Evolutionary conservation across 495 filamentous ascomycete genomes (phyloP).

Genomic region (Talaromyces thailandensis): DNA sequence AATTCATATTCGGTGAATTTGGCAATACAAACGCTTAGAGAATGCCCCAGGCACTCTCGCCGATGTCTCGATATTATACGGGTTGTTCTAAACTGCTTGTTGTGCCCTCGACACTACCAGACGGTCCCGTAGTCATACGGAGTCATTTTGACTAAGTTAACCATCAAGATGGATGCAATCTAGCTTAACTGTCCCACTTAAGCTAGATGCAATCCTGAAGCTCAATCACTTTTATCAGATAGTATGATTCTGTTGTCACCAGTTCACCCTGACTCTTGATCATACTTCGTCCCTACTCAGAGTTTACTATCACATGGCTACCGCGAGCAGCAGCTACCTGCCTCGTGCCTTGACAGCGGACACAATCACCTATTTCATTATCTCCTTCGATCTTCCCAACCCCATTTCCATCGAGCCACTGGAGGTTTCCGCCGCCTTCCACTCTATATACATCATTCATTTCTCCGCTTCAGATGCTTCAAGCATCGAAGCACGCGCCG

Average conservation of each 20-base stretch:
- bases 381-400: not conserved
- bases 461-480: not conserved
- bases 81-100: not conserved
- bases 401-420: not conserved
- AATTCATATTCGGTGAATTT: too few relatives aligned
- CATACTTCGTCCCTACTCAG: not conserved
- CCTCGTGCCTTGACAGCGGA: not conserved
- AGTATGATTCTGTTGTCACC: not conserved
- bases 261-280: not conserved
- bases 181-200: not conserved
- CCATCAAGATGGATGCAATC: not conserved
- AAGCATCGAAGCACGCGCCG: not conserved
- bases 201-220: not conserved
- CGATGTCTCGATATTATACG: not conserved
- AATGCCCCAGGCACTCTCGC: not conserved
- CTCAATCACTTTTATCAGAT: not conserved
- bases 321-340: constrained; percentile 1
- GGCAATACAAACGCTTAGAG: not conserved
- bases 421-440: not conserved
- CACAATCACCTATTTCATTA: not conserved
- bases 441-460: not conserved
- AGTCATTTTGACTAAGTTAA: not conserved
- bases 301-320: not conserved
- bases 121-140: not conserved
- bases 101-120: too few relatives aligned